Percentiles rank a stretch among this genome's conserved stretches.
Conservation (phyloP, 345 rosid genomes). For the Hibiscus trionum region DNA sequence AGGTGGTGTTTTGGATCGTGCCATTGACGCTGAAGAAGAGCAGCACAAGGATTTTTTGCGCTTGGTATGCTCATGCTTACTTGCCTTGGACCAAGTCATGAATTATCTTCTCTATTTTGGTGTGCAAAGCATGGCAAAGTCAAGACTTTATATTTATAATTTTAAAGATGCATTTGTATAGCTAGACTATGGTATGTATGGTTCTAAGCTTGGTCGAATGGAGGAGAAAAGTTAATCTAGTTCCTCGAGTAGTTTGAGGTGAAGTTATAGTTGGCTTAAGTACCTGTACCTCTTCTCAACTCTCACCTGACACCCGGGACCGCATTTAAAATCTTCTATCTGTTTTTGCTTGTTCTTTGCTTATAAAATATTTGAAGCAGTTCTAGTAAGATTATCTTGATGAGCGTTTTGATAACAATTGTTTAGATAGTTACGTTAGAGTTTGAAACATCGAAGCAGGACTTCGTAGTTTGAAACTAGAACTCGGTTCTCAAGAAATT, state of each 20-base stretch:
- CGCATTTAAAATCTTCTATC: no score
- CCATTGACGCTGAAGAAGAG: slow-evolving; percentile 60
- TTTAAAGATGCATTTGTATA: not conserved
- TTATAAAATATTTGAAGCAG: not conserved
- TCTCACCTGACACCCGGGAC: no score
- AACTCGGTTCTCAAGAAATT: not conserved
- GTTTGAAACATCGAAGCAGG: not conserved
- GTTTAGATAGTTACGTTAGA: not conserved
- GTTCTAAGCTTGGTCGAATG: not conserved
- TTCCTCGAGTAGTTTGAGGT: not conserved
- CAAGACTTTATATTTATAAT: not conserved
- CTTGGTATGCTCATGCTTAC: slow-evolving; percentile 33
- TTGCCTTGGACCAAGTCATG: not conserved
- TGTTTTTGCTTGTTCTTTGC: not conserved
- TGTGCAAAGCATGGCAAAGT: not conserved
- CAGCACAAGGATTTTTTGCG: slow-evolving; percentile 61
- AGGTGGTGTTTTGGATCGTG: slow-evolving; percentile 65
- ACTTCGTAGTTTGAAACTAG: not conserved
- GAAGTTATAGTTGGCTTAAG: not conserved
- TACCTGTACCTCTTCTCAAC: no score
- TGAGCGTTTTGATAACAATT: not conserved
- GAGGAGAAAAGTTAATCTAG: not conserved
- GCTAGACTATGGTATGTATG: not conserved
- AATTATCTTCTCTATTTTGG: not conserved
- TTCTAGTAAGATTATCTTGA: not conserved